These are phyloP conservation scores for Exophiala dermatitidis DNA, from an alignment of 2,329 filamentous ascomycete species.

Conservation along the genomic window DNA sequence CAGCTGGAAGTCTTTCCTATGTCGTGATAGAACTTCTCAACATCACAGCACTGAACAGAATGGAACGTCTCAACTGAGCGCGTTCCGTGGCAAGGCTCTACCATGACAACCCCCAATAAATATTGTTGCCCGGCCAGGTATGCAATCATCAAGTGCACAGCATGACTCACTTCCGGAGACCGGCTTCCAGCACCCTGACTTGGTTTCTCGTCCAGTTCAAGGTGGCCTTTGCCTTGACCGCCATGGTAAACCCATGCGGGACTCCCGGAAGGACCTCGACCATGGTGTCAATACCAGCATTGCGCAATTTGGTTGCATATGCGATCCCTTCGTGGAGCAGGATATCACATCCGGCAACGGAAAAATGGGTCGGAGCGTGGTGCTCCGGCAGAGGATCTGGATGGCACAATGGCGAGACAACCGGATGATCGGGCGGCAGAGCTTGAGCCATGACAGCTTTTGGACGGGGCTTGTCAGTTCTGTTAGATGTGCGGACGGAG, in stretches of 20 bases:
- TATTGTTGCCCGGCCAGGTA: too few species aligned
- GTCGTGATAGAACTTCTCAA: background rate
- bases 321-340: background rate
- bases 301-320: background rate
- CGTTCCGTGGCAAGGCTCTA: too few species aligned
- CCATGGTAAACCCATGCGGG: background rate
- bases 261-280: slow-evolving; percentile 2
- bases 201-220: background rate
- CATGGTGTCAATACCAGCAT: background rate
- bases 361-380: background rate
- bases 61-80: too few species aligned
- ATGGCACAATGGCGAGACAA: too few species aligned
- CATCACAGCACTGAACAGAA: too few species aligned
- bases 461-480: too few species aligned
- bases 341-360: background rate
- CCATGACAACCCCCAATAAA: too few species aligned
- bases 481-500: too few species aligned
- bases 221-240: background rate
- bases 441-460: too few species aligned
- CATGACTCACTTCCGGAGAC: background rate
- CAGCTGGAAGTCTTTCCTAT: background rate
- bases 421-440: too few species aligned
- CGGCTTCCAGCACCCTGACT: background rate
- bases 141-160: too few species aligned
- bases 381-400: background rate